These are phyloP conservation scores for Xerophyta viscosa DNA, from an alignment of 106 monocot genomes.

Conservation along the genomic window DNA sequence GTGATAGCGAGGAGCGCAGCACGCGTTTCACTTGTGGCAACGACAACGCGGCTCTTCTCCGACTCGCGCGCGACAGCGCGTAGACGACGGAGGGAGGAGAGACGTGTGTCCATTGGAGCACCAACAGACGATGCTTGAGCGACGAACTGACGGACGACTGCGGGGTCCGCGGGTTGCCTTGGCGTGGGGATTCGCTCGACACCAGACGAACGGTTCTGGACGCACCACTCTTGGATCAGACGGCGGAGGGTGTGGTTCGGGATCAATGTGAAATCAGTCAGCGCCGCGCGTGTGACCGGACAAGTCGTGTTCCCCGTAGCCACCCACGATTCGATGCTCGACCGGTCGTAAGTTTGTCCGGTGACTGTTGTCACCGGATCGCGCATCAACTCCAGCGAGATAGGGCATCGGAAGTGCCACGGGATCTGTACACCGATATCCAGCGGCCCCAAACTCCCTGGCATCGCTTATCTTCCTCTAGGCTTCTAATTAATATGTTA, in stretches of 20 bases:
- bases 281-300: slow-evolving; percentile 71
- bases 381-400: slow-evolving; percentile 81
- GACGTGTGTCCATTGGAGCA: background rate
- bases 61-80: slow-evolving; percentile 61
- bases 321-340: slow-evolving; percentile 91
- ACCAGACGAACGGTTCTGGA: slow-evolving; percentile 66
- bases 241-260: slow-evolving; percentile 98
- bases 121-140: slow-evolving; percentile 23
- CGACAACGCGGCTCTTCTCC: slow-evolving; percentile 56
- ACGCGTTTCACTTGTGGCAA: slow-evolving; percentile 43
- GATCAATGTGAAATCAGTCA: slow-evolving; percentile 69
- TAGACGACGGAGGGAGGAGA: slow-evolving; percentile 48
- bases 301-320: slow-evolving; percentile 88
- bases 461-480: slow-evolving; percentile 12
- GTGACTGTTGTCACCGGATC: slow-evolving; percentile 82
- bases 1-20: slow-evolving; percentile 38
- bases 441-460: slow-evolving; percentile 31
- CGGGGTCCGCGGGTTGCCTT: slow-evolving; percentile 75
- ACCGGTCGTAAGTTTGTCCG: slow-evolving; percentile 88
- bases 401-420: slow-evolving; percentile 82
- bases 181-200: slow-evolving; percentile 96
- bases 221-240: slow-evolving; percentile 94
- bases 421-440: slow-evolving; percentile 51
- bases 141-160: slow-evolving; percentile 38
- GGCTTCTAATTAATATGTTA: background rate